Evolutionary conservation across 1,284 basidiomycete genomes (phyloP).

Genomic region (Lentinus polychrous): DNA sequence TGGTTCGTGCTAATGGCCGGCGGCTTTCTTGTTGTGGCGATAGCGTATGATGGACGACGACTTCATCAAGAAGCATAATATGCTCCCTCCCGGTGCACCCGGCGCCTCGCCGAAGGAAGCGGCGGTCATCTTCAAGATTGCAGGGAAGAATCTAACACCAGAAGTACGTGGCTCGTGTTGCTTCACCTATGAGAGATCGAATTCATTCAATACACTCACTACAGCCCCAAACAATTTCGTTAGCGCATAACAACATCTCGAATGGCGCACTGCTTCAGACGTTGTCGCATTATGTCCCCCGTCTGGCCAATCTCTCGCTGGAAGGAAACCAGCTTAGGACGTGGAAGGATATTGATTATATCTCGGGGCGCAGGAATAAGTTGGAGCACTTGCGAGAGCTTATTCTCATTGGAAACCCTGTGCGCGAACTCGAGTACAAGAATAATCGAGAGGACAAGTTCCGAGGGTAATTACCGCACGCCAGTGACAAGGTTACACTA

Average conservation of each 20-base stretch:
- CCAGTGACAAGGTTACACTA: conserved; percentile 4
- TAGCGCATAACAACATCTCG: conserved; percentile 52
- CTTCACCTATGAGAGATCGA: neutral
- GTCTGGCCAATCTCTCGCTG: conserved; percentile 76
- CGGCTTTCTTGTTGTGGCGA: too few relatives aligned
- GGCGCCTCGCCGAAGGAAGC: conserved; percentile 56
- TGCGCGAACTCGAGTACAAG: conserved; percentile 59
- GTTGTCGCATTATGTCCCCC: conserved; percentile 61
- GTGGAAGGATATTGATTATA: conserved; percentile 62
- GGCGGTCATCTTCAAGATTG: conserved; percentile 82
- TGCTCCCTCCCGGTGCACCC: conserved; percentile 62
- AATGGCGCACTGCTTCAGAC: conserved; percentile 44
- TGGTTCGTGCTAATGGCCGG: too few relatives aligned
- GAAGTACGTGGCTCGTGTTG: conserved; percentile 37
- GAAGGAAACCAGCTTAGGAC: conserved; percentile 64
- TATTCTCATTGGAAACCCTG: conserved; percentile 74
- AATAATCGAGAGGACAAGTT: conserved; percentile 51
- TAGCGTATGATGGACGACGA: conserved; percentile 66
- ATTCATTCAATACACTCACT: conserved; percentile 7
- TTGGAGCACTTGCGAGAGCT: conserved; percentile 66
- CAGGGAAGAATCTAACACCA: conserved; percentile 63
- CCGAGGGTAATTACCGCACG: conserved; percentile 43
- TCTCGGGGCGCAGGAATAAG: conserved; percentile 54
- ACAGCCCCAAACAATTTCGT: conserved; percentile 72
- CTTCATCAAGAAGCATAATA: conserved; percentile 56